These are phyloP conservation scores for Lasiosphaeria ovina DNA, from an alignment of 495 filamentous ascomycete species.

Conservation along the genomic window DNA sequence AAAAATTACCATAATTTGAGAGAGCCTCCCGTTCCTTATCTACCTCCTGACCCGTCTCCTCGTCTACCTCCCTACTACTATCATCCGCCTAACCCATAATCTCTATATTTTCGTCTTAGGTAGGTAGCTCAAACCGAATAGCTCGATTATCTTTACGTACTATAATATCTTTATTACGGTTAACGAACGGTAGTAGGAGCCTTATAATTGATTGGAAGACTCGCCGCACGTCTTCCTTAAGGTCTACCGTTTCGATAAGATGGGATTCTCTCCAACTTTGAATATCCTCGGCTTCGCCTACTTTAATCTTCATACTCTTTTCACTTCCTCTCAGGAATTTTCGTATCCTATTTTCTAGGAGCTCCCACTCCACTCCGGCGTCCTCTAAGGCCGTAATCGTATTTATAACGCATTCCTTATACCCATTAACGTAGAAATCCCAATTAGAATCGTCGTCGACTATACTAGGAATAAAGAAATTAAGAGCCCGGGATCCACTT, in stretches of 20 bases:
- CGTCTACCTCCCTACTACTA: neutral
- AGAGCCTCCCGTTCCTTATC: neutral
- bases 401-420: neutral
- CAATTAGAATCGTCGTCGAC: conserved; percentile 4
- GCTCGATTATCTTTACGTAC: neutral
- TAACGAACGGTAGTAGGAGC: neutral
- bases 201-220: neutral
- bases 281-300: neutral
- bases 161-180: neutral
- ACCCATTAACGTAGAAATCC: conserved; percentile 10
- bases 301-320: neutral
- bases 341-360: conserved; percentile 1
- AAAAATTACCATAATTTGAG: neutral
- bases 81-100: no score
- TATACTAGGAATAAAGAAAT: conserved; percentile 3
- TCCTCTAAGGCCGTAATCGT: conserved; percentile 4
- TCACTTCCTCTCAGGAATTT: neutral
- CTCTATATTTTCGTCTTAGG: no score
- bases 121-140: neutral
- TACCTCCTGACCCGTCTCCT: neutral
- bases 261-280: neutral
- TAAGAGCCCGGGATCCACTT: conserved; percentile 8
- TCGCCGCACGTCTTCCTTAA: neutral
- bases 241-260: neutral
- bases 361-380: conserved; percentile 6